Conservation (phyloP, 306 rosid genomes). For the Carpinus fangiana region DNA sequence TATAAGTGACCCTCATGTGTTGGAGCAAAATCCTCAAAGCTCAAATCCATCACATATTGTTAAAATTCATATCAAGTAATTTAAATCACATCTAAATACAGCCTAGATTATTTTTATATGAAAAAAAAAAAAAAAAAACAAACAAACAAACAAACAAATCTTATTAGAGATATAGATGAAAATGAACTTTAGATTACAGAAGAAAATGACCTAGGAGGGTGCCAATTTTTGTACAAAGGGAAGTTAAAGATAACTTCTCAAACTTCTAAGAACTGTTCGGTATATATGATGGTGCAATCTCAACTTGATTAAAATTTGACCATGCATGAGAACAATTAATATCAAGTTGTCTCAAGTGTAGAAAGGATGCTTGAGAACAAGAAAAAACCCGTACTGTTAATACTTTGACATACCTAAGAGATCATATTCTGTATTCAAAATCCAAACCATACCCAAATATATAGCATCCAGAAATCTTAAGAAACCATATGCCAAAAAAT, state of each 20-base stretch:
- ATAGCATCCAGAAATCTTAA: background rate
- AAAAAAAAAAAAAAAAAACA: background rate
- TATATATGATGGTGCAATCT: background rate
- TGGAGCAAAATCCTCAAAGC: background rate
- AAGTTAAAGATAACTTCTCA: background rate
- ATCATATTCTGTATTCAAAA: background rate
- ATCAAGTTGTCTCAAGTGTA: background rate
- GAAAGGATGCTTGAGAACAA: background rate
- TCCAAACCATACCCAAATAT: background rate
- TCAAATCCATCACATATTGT: background rate
- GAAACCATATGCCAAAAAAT: background rate
- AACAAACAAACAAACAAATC: no score
- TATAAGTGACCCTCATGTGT: background rate
- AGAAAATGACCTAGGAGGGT: no score
- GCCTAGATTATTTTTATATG: background rate
- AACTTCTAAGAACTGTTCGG: background rate
- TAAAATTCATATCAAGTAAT: background rate
- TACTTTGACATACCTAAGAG: background rate
- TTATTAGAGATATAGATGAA: background rate
- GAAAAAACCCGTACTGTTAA: background rate
- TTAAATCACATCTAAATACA: background rate
- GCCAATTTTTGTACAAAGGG: no score
- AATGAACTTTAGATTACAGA: background rate
- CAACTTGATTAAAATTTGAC: no score
- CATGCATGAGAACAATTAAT: no score